These are phyloP conservation scores for Eutypa lata DNA, from an alignment of 2,329 filamentous ascomycete genomes.

Conservation along the genomic window DNA sequence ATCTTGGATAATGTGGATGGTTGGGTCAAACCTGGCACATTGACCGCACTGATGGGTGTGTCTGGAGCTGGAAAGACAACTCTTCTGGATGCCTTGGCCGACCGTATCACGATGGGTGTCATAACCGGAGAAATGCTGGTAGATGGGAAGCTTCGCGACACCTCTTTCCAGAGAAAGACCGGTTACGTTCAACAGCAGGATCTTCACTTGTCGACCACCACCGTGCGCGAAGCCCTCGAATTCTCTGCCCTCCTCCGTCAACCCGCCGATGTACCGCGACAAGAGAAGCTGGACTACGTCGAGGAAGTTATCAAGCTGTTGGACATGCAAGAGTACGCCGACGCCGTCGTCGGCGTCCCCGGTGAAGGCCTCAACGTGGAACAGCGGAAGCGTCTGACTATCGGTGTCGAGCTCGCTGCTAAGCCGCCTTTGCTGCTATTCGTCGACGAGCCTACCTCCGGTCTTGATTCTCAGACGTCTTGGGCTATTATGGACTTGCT, in stretches of 20 bases:
- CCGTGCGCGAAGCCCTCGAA: slow-evolving; percentile 81
- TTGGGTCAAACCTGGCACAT: slow-evolving; percentile 88
- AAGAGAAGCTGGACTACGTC: slow-evolving; percentile 83
- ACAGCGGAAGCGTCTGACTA: slow-evolving; percentile 76
- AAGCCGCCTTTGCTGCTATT: slow-evolving; percentile 88
- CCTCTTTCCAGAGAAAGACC: slow-evolving; percentile 86
- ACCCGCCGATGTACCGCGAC: slow-evolving; percentile 65
- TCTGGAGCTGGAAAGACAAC: slow-evolving; percentile 95
- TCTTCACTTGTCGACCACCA: slow-evolving; percentile 78
- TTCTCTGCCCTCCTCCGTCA: slow-evolving; percentile 87
- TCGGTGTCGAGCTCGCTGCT: slow-evolving; percentile 92
- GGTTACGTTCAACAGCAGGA: slow-evolving; percentile 94
- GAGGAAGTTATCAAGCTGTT: slow-evolving; percentile 87
- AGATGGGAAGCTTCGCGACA: slow-evolving; percentile 64
- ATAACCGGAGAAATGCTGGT: slow-evolving; percentile 79
- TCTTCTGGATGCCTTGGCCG: slow-evolving; percentile 80
- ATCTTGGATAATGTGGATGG: slow-evolving; percentile 85
- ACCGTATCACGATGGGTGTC: slow-evolving; percentile 83
- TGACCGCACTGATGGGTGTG: slow-evolving; percentile 89
- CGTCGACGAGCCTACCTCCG: slow-evolving; percentile 91
- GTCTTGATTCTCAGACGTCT: slow-evolving; percentile 88
- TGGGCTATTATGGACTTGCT: slow-evolving; percentile 89
- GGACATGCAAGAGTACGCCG: slow-evolving; percentile 86
- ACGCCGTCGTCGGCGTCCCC: slow-evolving; percentile 85
- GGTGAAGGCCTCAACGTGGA: slow-evolving; percentile 79